Percentiles rank a stretch among this genome's conserved stretches.
phyloP scores from a whole-genome alignment of 257 asterid species.

The Przewalskia tangutica region DNA sequence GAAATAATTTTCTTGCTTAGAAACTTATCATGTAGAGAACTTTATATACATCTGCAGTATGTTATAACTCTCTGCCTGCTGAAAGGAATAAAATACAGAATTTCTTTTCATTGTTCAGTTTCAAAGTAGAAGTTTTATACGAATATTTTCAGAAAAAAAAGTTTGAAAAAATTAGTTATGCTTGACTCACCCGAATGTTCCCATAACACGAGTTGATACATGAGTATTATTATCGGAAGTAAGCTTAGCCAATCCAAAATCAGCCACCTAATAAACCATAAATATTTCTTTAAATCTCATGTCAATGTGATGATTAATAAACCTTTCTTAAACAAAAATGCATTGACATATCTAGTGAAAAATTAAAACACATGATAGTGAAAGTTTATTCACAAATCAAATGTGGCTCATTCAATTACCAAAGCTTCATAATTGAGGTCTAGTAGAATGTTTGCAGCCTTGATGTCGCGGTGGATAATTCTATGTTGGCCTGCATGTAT shows the following conservation, averaged over 20 bases:
- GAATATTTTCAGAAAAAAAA: not conserved
- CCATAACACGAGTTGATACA: constrained; percentile 96
- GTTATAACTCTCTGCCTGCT: not conserved
- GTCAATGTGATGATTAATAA: not conserved
- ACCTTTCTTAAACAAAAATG: not conserved
- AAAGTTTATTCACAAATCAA: not conserved
- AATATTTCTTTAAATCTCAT: not conserved
- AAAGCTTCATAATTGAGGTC: constrained; percentile 46
- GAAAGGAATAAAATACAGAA: not conserved
- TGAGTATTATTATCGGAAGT: constrained; percentile 77
- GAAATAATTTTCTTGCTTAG: not conserved
- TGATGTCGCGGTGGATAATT: constrained; percentile 50
- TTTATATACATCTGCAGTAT: not conserved
- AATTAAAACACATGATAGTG: not conserved
- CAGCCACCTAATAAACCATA: constrained; percentile 61
- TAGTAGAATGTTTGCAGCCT: constrained; percentile 42
- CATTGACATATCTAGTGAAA: not conserved
- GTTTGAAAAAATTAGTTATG: not conserved
- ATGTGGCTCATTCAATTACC: constrained; percentile 17
- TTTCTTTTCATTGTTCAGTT: not conserved
- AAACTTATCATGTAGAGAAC: not conserved
- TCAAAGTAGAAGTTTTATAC: not conserved
- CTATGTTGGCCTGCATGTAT: constrained; percentile 36
- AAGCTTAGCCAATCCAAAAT: constrained; percentile 93
- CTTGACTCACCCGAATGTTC: constrained; percentile 72